Conservation (phyloP, 176 grass and related monocot species). For the Areca catechu region DNA sequence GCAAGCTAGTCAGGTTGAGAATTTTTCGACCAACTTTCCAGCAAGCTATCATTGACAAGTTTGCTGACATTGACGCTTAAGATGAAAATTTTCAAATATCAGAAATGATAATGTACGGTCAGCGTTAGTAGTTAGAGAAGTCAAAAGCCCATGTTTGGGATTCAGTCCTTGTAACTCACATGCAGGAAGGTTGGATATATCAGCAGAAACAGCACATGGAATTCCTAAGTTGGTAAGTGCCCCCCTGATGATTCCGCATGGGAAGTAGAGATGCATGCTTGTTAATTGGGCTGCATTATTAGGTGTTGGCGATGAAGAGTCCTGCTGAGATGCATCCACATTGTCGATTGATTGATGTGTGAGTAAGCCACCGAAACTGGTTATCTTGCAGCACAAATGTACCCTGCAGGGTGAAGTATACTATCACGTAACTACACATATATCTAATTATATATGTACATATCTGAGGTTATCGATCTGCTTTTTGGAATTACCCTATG, state of each 20-base stretch:
- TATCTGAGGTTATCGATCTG: background rate
- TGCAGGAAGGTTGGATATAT: conserved; percentile 82
- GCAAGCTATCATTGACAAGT: too few species aligned
- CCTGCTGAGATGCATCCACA: conserved; percentile 17
- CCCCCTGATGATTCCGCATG: conserved; percentile 89
- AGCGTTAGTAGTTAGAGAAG: too few species aligned
- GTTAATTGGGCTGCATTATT: conserved; percentile 59
- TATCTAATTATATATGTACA: background rate
- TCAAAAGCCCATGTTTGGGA: too few species aligned
- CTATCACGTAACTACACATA: conserved; percentile 10
- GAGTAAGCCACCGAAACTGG: conserved; percentile 72
- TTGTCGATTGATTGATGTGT: conserved; percentile 63
- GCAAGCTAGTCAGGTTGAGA: too few species aligned
- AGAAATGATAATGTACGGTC: background rate
- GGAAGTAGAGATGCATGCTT: conserved; percentile 87
- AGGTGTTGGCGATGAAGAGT: background rate
- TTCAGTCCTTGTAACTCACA: conserved; percentile 37
- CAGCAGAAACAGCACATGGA: conserved; percentile 65
- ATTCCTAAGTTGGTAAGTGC: conserved; percentile 88
- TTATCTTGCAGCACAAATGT: conserved; percentile 98
- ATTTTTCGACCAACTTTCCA: too few species aligned
- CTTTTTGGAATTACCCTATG: conserved; percentile 58
- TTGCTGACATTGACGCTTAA: too few species aligned
- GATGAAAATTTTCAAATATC: background rate
- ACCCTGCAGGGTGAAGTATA: conserved; percentile 40